Percentiles rank a stretch among this genome's conserved stretches.
phyloP scores from a whole-genome alignment of 148 eudicot genomes.

The Silene conica region DNA sequence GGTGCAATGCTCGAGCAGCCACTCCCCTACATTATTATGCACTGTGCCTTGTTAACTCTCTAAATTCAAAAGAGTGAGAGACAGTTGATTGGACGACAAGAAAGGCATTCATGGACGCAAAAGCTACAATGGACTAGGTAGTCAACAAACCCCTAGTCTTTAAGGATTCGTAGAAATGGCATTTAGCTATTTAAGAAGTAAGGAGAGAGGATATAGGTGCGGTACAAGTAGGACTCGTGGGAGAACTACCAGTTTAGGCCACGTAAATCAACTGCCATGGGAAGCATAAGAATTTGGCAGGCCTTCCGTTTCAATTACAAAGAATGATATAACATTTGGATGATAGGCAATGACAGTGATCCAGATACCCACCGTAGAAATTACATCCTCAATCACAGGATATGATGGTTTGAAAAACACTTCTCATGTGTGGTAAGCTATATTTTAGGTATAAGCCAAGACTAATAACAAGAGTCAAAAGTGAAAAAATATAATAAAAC shows the following conservation, averaged over 20 bases:
- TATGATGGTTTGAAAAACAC: background rate
- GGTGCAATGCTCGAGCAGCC: conserved; percentile 98
- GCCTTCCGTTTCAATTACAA: background rate
- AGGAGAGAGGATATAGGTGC: background rate
- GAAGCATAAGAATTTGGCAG: background rate
- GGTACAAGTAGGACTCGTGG: background rate
- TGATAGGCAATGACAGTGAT: background rate
- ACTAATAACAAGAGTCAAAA: no score
- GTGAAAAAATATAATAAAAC: background rate
- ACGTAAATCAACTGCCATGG: conserved; percentile 4
- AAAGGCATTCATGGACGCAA: background rate
- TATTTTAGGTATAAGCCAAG: background rate
- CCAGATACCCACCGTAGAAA: background rate
- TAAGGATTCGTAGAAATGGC: background rate
- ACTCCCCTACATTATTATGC: conserved; percentile 65
- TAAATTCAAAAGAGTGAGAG: background rate
- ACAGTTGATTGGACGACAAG: background rate
- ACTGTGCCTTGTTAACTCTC: conserved; percentile 11
- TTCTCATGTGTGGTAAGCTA: background rate
- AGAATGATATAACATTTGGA: conserved; percentile 1
- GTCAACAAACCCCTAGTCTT: conserved; percentile 1
- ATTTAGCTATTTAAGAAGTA: background rate
- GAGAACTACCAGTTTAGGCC: background rate
- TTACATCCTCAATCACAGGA: background rate
- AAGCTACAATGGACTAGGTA: background rate